These are phyloP conservation scores for Massariosphaeria phaeospora DNA, from an alignment of 495 filamentous ascomycete species.

Conservation along the genomic window DNA sequence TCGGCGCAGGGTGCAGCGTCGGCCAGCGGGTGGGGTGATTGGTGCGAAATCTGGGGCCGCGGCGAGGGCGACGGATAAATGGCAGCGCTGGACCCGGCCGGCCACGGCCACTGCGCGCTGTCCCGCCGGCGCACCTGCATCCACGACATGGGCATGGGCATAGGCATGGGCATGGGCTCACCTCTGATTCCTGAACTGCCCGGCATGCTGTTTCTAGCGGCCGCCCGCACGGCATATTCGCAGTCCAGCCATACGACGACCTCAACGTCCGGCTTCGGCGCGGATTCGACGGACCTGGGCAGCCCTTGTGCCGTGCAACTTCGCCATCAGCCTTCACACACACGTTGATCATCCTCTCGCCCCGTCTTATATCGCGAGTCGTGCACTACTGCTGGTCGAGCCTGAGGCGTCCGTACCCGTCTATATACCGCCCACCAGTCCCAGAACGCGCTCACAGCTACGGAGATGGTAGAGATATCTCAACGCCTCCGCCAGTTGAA, in stretches of 20 bases:
- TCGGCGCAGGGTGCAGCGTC: constrained; percentile 5
- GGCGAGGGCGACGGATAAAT: constrained; percentile 26
- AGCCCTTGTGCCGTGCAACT: constrained; percentile 20
- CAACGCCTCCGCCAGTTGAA: constrained; percentile 28
- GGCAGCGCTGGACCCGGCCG: background rate
- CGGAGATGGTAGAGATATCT: constrained; percentile 33
- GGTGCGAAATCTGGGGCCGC: constrained; percentile 15
- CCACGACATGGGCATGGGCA: too few species aligned
- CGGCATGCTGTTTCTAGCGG: constrained; percentile 10
- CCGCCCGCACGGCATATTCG: constrained; percentile 23
- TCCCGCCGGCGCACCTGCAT: constrained; percentile 15
- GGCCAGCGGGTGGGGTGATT: constrained; percentile 10
- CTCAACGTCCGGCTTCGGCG: background rate
- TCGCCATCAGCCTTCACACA: constrained; percentile 25
- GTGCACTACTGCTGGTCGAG: constrained; percentile 7
- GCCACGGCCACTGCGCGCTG: background rate
- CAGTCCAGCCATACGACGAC: constrained; percentile 32
- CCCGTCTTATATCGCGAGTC: constrained; percentile 21
- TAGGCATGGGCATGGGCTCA: too few species aligned
- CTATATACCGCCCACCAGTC: constrained; percentile 18
- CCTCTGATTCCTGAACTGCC: too few species aligned
- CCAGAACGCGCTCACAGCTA: constrained; percentile 5
- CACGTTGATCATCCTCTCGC: constrained; percentile 26
- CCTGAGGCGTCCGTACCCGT: constrained; percentile 5
- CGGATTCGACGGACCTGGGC: constrained; percentile 24